Base-by-base conservation (phyloP, 352 stramenopile species). In the Pythium sukuiense region DNA sequence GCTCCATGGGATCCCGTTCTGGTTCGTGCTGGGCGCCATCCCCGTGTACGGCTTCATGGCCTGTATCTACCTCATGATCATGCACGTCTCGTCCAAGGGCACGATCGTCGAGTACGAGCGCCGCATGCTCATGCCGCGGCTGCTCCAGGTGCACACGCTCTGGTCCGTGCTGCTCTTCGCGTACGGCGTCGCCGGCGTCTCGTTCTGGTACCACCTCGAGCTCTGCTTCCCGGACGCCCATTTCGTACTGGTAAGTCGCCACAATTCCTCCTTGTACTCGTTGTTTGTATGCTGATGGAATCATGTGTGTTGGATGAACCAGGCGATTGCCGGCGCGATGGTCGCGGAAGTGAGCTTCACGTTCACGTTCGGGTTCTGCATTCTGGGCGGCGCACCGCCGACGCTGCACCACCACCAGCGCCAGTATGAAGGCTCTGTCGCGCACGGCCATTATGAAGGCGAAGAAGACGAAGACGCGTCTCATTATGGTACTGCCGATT, bases 91-190 rank as follows among this genome's bases (percentile, higher is more conserved):
- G 56, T 76, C 81, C 20, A 89, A 92, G 70, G 87, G 87, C 55
- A 94, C 87, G 57, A 96, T 96, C 63, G 76, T 96, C 41, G 82
- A 92, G 61, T 79, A 93, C 72, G 87, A 96, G 69, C 84, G 79
- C n/a, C 87, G 87, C 65, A 80, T 96, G 65, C 74, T 96, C 56
- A 96, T 96, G 85, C 87, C 87, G 49, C 71, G 77, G 16, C 76
- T 96, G 66, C 68, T 96, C 52, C 81, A 92, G 13, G 87, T 91
- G 18, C 85, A 92, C 60, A 67, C 81, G 35, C 73, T 92, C 46
- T 96, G 85, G 85, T 89, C 83, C 16, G 60, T 81, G 6, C n/a
- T 89, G 61, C 84, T 93, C 46, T 67, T 88, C 52, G 70, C 39
- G 50, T 92, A 85, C 63, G 85, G 85, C 55, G 57, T 80, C 48